A percentile compares a stretch with the other conserved stretches of the same genome.
Evolutionary conservation across 1,139 yeast genomes (phyloP).

Genomic region (Lodderomyces margitis): DNA sequence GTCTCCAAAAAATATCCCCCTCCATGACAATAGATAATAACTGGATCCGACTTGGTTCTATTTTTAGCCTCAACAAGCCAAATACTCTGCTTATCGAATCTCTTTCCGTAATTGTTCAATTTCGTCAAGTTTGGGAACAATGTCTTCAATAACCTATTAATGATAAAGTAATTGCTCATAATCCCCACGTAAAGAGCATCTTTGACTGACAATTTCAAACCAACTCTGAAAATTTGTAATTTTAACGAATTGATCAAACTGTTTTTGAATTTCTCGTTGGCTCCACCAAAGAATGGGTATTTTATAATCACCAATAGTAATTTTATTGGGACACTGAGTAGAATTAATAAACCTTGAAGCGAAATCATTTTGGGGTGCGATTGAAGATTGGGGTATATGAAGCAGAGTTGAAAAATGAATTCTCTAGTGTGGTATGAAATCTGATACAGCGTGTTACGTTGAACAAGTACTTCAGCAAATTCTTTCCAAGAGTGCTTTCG

Average conservation of each 20-base stretch:
- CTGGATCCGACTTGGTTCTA: slow-evolving; percentile 30
- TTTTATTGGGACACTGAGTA: slow-evolving; percentile 12
- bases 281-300: slow-evolving; percentile 15
- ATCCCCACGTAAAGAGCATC: slow-evolving; percentile 10
- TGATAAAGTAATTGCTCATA: slow-evolving; percentile 7
- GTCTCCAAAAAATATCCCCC: slow-evolving; percentile 44
- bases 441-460: too few relatives aligned
- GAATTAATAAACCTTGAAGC: slow-evolving; percentile 7
- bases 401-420: too few relatives aligned
- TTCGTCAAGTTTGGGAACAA: slow-evolving; percentile 11
- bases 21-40: slow-evolving; percentile 41
- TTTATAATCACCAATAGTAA: slow-evolving; percentile 8
- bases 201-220: slow-evolving; percentile 12
- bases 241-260: slow-evolving; percentile 12
- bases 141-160: slow-evolving; percentile 9
- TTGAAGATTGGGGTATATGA: too few relatives aligned
- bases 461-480: too few relatives aligned
- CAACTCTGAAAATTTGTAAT: slow-evolving; percentile 10
- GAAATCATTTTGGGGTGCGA: slow-evolving; percentile 10
- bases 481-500: too few relatives aligned
- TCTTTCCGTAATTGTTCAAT: slow-evolving; percentile 33
- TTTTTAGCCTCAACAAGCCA: slow-evolving; percentile 37
- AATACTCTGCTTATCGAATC: slow-evolving; percentile 31
- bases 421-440: too few relatives aligned
- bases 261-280: slow-evolving; percentile 10